These are phyloP conservation scores for Citrullus amarus DNA, from an alignment of 306 rosid species.

Conservation along the genomic window DNA sequence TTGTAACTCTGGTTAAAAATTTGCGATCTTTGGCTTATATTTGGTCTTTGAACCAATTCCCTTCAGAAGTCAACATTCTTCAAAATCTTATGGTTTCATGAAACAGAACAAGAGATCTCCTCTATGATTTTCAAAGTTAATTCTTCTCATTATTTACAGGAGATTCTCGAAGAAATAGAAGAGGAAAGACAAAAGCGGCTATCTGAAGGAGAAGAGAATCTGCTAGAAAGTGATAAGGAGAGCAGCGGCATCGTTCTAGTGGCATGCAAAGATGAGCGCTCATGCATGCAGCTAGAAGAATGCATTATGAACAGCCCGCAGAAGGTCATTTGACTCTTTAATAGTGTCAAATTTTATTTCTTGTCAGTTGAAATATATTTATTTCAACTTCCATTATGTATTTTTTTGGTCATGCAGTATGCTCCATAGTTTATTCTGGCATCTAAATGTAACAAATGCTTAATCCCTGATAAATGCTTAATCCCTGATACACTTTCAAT, in stretches of 20 bases:
- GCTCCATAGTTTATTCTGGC: neutral
- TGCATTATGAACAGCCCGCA: constrained; percentile 48
- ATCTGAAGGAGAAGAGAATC: constrained; percentile 30
- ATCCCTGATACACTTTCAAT: neutral
- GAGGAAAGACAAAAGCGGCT: constrained; percentile 55
- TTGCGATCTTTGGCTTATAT: neutral
- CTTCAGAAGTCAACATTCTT: neutral
- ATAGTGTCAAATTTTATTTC: neutral
- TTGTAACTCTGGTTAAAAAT: neutral
- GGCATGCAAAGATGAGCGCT: constrained; percentile 92
- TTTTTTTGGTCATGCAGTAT: neutral
- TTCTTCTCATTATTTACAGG: constrained; percentile 29
- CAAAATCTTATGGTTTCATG: neutral
- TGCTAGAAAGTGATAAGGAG: constrained; percentile 39
- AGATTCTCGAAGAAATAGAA: constrained; percentile 90
- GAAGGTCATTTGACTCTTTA: constrained; percentile 34
- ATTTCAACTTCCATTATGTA: neutral
- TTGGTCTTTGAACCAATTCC: constrained; percentile 1
- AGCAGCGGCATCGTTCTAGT: constrained; percentile 64
- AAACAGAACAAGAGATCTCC: neutral
- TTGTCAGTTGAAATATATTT: neutral
- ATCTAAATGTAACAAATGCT: neutral
- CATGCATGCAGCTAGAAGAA: constrained; percentile 88
- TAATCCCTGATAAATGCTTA: neutral
- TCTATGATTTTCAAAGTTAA: neutral